These are phyloP conservation scores for Periconia sp. DNA, from an alignment of 2,329 filamentous ascomycete genomes.

Conservation along the genomic window DNA sequence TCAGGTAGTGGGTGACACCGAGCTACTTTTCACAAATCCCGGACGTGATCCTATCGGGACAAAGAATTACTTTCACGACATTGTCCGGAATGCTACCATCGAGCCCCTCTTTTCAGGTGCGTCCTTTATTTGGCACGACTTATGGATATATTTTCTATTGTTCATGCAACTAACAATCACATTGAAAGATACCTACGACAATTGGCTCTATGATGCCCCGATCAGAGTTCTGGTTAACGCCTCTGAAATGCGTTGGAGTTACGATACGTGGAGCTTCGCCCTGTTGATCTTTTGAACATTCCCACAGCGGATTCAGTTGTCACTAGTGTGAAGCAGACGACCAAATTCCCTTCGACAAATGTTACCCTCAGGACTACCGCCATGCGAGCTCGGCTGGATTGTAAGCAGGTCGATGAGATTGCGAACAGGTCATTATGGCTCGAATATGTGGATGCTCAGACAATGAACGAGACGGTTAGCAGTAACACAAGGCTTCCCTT, in stretches of 20 bases:
- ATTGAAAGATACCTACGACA: not conserved
- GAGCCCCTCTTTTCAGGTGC: slow-evolving; percentile 6
- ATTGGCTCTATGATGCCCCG: slow-evolving; percentile 14
- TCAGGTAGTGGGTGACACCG: not conserved
- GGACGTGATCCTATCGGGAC: not conserved
- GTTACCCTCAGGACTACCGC: slow-evolving; percentile 12
- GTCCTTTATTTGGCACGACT: no score
- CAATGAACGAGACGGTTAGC: no score
- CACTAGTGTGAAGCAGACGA: not conserved
- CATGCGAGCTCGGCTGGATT: slow-evolving; percentile 11
- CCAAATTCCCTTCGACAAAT: slow-evolving; percentile 2
- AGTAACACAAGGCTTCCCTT: not conserved
- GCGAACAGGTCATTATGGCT: slow-evolving; percentile 11
- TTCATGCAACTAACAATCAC: no score
- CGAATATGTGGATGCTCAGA: not conserved
- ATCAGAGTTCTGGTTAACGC: slow-evolving; percentile 13
- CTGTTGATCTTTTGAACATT: slow-evolving; percentile 9
- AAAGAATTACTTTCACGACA: no score
- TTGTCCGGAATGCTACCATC: not conserved
- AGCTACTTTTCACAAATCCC: not conserved
- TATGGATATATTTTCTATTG: no score
- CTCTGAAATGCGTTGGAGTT: slow-evolving; percentile 14
- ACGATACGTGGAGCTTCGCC: slow-evolving; percentile 19
- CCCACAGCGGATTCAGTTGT: not conserved
- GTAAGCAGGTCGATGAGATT: slow-evolving; percentile 6